Evolutionary conservation across 2,329 filamentous ascomycete genomes (phyloP).

Genomic region (Monosporascus sp.): DNA sequence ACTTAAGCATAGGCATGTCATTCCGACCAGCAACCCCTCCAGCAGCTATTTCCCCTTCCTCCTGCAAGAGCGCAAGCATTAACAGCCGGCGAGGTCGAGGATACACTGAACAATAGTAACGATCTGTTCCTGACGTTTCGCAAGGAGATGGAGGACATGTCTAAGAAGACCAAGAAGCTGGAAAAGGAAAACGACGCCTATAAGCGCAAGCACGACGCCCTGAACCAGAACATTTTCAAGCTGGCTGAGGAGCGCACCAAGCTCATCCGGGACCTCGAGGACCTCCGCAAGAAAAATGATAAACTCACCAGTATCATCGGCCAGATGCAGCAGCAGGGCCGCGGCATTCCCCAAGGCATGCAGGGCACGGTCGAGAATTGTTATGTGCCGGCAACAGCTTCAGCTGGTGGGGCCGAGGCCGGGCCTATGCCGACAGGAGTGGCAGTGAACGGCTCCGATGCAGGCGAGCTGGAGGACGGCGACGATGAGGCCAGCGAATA

Average conservation of each 20-base stretch:
- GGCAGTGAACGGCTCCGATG: constrained; percentile 59
- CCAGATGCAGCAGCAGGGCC: constrained; percentile 91
- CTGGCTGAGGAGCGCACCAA: constrained; percentile 92
- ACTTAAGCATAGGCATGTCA: background rate
- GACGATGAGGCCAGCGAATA: constrained; percentile 57
- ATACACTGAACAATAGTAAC: constrained; percentile 97
- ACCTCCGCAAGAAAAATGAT: constrained; percentile 76
- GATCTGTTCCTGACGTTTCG: constrained; percentile 94
- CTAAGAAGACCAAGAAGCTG: constrained; percentile 93
- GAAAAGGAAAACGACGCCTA: constrained; percentile 94
- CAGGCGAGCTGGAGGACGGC: constrained; percentile 57
- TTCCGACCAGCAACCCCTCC: background rate
- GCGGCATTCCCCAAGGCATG: constrained; percentile 65
- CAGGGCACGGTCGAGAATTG: constrained; percentile 54
- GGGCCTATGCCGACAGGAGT: constrained; percentile 27
- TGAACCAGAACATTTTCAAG: constrained; percentile 89
- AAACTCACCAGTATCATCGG: constrained; percentile 93
- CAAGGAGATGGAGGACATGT: constrained; percentile 99
- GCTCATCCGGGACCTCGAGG: constrained; percentile 70
- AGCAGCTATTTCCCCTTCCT: constrained; percentile 3
- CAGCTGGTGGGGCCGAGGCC: background rate
- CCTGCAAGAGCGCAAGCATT: constrained; percentile 22
- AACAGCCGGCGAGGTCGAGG: constrained; percentile 75
- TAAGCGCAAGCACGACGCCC: constrained; percentile 88
- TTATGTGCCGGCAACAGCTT: constrained; percentile 38